phyloP scores from a whole-genome alignment of 805 yeast genomes.

The Candida sakaeoensis region DNA sequence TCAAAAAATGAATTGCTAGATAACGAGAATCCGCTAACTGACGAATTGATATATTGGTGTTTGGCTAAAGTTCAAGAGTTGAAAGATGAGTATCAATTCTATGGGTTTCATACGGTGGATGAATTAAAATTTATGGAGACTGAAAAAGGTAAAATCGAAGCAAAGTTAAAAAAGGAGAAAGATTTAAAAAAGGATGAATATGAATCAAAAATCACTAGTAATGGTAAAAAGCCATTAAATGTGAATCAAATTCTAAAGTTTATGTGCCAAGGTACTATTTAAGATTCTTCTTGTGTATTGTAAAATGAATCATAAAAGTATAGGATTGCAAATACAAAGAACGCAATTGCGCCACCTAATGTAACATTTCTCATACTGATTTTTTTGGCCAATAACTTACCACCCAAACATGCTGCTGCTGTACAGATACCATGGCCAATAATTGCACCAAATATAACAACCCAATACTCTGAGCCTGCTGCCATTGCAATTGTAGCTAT shows the following conservation, averaged over 20 bases:
- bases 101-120: slow-evolving; percentile 54
- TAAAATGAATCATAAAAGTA: slow-evolving; percentile 68
- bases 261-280: slow-evolving; percentile 32
- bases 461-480: slow-evolving; percentile 90
- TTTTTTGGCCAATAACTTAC: slow-evolving; percentile 81
- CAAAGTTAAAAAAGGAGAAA: slow-evolving; percentile 18
- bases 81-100: slow-evolving; percentile 55
- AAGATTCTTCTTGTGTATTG: slow-evolving; percentile 15
- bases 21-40: slow-evolving; percentile 21
- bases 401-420: slow-evolving; percentile 88
- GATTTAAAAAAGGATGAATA: slow-evolving; percentile 23
- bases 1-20: slow-evolving; percentile 19
- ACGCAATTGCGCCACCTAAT: slow-evolving; percentile 84
- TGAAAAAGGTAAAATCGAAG: slow-evolving; percentile 29
- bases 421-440: slow-evolving; percentile 89
- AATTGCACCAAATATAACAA: slow-evolving; percentile 83
- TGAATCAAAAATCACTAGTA: slow-evolving; percentile 23
- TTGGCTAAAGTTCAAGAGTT: slow-evolving; percentile 48
- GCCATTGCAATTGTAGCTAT: slow-evolving; percentile 98
- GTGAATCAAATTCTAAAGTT: slow-evolving; percentile 37
- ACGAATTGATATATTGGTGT: slow-evolving; percentile 71
- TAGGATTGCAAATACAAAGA: slow-evolving; percentile 74
- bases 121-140: slow-evolving; percentile 36
- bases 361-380: slow-evolving; percentile 92
- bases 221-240: slow-evolving; percentile 24